These are phyloP conservation scores for Ophiostoma pallidulum DNA, from an alignment of 2,329 filamentous ascomycete species.

Conservation along the genomic window DNA sequence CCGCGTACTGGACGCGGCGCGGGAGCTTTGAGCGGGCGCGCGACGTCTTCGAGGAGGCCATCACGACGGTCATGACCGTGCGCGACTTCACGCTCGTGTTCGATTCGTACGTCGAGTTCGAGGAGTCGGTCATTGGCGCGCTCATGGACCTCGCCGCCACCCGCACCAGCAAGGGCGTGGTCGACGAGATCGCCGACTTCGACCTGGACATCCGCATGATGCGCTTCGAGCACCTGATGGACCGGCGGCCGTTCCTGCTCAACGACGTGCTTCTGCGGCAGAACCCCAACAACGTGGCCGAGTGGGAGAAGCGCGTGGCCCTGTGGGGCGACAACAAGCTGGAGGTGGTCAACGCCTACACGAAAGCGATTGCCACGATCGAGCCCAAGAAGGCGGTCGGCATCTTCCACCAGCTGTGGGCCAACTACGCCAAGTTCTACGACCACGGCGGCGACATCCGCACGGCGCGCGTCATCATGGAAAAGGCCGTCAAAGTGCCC, in stretches of 20 bases:
- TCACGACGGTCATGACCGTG: slow-evolving; percentile 97
- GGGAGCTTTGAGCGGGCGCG: slow-evolving; percentile 88
- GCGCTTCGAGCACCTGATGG: slow-evolving; percentile 97
- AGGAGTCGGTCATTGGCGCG: slow-evolving; percentile 86
- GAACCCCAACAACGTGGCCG: slow-evolving; percentile 89
- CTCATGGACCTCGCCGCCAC: slow-evolving; percentile 80
- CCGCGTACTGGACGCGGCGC: slow-evolving; percentile 91
- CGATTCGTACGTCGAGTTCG: slow-evolving; percentile 92
- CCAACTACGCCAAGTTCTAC: slow-evolving; percentile 96
- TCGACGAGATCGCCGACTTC: slow-evolving; percentile 79
- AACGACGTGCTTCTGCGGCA: slow-evolving; percentile 93
- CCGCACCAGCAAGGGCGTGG: slow-evolving; percentile 66
- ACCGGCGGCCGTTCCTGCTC: slow-evolving; percentile 85
- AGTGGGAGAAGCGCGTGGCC: slow-evolving; percentile 96
- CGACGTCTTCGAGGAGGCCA: slow-evolving; percentile 90
- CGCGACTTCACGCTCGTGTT: slow-evolving; percentile 95
- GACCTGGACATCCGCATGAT: slow-evolving; percentile 96
- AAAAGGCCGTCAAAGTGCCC: slow-evolving; percentile 94
- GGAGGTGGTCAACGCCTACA: slow-evolving; percentile 90
- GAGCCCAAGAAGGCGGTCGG: slow-evolving; percentile 91
- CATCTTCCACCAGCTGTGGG: slow-evolving; percentile 89
- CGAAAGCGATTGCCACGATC: slow-evolving; percentile 84
- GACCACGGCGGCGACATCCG: slow-evolving; percentile 76
- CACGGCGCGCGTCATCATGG: slow-evolving; percentile 85
- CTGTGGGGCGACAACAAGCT: slow-evolving; percentile 89